These are phyloP conservation scores for Prunella vulgaris DNA, from an alignment of 257 asterid species.

Conservation along the genomic window DNA sequence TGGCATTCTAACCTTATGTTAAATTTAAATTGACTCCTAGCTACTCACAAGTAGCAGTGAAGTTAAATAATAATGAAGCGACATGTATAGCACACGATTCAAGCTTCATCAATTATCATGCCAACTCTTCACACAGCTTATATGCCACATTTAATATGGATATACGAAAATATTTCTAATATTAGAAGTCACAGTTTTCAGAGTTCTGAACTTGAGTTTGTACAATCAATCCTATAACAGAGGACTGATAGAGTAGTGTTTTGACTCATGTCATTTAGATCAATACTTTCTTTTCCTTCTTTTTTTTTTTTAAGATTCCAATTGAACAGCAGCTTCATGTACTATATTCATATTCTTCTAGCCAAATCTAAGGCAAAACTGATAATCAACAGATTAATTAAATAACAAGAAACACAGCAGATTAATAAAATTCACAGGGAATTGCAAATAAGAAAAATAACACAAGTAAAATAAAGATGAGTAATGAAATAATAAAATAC, in stretches of 20 bases:
- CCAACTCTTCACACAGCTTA: conserved; percentile 2
- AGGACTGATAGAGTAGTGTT: not conserved
- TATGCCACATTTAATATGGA: not conserved
- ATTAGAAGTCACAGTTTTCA: not conserved
- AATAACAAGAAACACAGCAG: not conserved
- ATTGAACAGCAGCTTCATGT: not conserved
- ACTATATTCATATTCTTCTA: not conserved
- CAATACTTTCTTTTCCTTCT: not conserved
- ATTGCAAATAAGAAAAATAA: not conserved
- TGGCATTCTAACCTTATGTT: not conserved
- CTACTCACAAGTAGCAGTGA: not conserved
- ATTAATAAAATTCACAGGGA: too few relatives aligned
- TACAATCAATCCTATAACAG: not conserved
- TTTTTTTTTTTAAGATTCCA: not conserved
- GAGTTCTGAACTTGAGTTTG: not conserved
- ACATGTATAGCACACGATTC: not conserved
- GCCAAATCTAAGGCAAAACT: conserved; percentile 12
- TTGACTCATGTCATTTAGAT: not conserved
- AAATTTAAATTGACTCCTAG: not conserved
- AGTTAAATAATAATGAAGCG: not conserved
- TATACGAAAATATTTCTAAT: not conserved
- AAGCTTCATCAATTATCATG: not conserved
- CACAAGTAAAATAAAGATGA: not conserved
- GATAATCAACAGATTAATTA: conserved; percentile 2
- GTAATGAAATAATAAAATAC: not conserved